Evolutionary conservation across 208 protist genomes (phyloP).

Genomic region (Naegleria fowleri): DNA sequence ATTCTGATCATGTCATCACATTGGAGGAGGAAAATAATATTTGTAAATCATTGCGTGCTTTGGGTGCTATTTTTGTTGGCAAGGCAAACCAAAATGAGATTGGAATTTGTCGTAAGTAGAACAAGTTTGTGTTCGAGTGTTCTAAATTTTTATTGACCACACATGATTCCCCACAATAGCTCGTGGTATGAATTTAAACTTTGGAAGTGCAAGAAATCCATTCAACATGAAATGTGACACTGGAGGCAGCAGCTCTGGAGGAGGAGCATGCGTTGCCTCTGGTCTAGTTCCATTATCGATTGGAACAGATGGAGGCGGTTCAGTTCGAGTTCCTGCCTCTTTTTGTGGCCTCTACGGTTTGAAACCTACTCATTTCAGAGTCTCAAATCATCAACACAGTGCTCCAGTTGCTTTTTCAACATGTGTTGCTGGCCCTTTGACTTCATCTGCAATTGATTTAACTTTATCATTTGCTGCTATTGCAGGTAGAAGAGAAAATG

Average conservation of each 20-base stretch:
- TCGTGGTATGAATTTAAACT: neutral
- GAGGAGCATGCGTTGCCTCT: neutral
- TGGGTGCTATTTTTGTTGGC: neutral
- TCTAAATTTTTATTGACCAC: neutral
- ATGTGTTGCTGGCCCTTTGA: neutral
- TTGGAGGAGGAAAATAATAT: neutral
- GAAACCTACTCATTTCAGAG: neutral
- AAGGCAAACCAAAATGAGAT: neutral
- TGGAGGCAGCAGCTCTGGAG: neutral
- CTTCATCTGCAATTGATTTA: neutral
- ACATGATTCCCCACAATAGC: neutral
- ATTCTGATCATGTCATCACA: neutral
- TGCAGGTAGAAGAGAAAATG: neutral
- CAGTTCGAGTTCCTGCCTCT: neutral
- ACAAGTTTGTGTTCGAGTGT: neutral
- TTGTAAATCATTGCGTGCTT: neutral
- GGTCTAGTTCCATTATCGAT: neutral
- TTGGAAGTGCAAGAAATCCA: conserved; percentile 13
- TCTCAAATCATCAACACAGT: neutral
- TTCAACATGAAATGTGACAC: neutral
- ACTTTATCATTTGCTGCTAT: neutral
- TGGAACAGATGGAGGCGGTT: conserved; percentile 20
- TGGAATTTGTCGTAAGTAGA: conserved; percentile 6
- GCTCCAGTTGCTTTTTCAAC: neutral
- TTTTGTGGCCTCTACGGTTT: neutral